A percentile compares a stretch with the other conserved stretches of the same genome.
These are phyloP conservation scores for Pilasporangium apinafurcum DNA, from an alignment of 352 stramenopile genomes.

Conservation along the genomic window DNA sequence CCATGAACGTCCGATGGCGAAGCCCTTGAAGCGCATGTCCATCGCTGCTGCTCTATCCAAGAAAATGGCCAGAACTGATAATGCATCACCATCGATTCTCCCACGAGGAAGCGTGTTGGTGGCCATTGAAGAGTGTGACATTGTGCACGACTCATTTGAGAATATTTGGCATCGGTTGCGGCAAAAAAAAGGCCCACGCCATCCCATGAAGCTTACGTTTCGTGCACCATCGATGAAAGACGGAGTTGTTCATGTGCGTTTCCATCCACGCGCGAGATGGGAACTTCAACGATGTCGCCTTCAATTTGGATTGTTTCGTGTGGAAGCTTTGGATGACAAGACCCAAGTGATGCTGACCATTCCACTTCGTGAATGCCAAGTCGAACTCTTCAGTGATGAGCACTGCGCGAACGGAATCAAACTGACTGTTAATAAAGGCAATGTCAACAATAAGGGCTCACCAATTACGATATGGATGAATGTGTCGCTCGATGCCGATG, in stretches of 20 bases:
- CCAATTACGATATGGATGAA: constrained; percentile 41
- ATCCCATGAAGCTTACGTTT: constrained; percentile 47
- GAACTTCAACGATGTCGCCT: constrained; percentile 20
- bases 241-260: constrained; percentile 23
- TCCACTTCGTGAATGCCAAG: constrained; percentile 32
- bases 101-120: constrained; percentile 52
- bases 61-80: constrained; percentile 2
- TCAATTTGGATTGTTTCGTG: constrained; percentile 22
- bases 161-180: constrained; percentile 63
- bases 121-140: constrained; percentile 47
- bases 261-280: constrained; percentile 31
- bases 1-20: constrained; percentile 13
- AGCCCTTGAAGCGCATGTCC: too few relatives aligned
- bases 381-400: constrained; percentile 38
- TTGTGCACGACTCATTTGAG: constrained; percentile 58
- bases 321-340: constrained; percentile 11
- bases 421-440: constrained; percentile 12
- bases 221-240: constrained; percentile 35
- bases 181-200: constrained; percentile 42
- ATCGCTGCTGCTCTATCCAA: neutral
- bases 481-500: constrained; percentile 29
- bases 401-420: constrained; percentile 44
- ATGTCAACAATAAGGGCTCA: constrained; percentile 4
- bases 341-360: constrained; percentile 12
- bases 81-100: constrained; percentile 11